Base-by-base conservation (phyloP, 1,139 yeast species). In the Sugiyamaella sp. region DNA sequence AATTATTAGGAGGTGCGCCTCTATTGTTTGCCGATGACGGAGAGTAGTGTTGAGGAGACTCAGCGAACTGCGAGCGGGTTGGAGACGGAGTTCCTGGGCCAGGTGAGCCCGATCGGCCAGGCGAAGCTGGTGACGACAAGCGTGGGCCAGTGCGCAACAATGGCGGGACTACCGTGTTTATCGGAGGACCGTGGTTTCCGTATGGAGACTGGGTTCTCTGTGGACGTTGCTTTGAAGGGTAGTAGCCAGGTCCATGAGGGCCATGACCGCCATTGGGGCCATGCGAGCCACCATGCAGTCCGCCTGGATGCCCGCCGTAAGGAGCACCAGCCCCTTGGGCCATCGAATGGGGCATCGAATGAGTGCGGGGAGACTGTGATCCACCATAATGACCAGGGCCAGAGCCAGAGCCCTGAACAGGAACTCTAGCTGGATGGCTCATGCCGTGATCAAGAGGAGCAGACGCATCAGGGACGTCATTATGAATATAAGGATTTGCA, bases 231-330 rank as follows among this genome's bases (percentile, higher is more conserved):
- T 44, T 32, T 14, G 40, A 41, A 16, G 48, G 48, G 12, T 33
- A 19, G 17, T 27, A 12, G n/a, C 17, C n/a, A 10, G 19, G 9
- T 25, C 46, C 46, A 42, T 42, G 19, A 25, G 37, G 35, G 14
- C 35, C 25, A n/a, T 21, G 25, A 22, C 10, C 6, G 6, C 12
- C 4, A 19, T 12, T 4, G 19, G 35, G 35, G 17, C 46, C 35
- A 12, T 37, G 59, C 21, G 19, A 43, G 9, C 49, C 52, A n/a
- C 51, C 50, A 25, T 32, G 47, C 17, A 51, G 52, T 44, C 27
- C 53, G 35, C 32, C 47, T 8, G 8, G 35, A 25, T 8, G 20
- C 4, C 24, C 8, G 10, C 17, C 12, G 6, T 6, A 42, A 9
- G 38, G 46, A 17, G 24, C 25, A 39, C 47, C 12, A 21, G 20